A percentile compares a stretch with the other conserved stretches of the same genome.
phyloP scores from a whole-genome alignment of 805 yeast species.

The Lipomyces anomalus region DNA sequence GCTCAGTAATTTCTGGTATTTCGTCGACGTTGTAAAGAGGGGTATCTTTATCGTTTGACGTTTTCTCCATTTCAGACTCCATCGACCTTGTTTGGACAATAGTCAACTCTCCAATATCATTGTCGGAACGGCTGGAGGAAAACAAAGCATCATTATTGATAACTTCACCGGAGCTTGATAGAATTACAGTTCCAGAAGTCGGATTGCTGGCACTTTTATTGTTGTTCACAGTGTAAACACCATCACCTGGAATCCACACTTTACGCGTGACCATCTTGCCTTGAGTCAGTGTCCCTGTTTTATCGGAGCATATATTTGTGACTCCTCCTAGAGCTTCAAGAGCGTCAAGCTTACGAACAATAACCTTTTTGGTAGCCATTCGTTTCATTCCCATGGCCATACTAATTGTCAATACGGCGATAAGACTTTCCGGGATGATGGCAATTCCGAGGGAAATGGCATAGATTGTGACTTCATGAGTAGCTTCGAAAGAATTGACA shows the following conservation, averaged over 20 bases:
- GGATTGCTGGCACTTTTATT: slow-evolving; percentile 63
- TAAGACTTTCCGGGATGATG: slow-evolving; percentile 76
- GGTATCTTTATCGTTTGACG: background rate
- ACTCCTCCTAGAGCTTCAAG: slow-evolving; percentile 75
- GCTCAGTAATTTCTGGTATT: slow-evolving; percentile 1
- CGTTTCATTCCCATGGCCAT: slow-evolving; percentile 78
- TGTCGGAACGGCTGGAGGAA: slow-evolving; percentile 36
- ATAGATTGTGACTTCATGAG: slow-evolving; percentile 74
- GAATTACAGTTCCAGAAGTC: slow-evolving; percentile 44
- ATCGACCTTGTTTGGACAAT: too few species aligned
- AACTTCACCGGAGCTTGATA: slow-evolving; percentile 15
- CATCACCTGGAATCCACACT: slow-evolving; percentile 62
- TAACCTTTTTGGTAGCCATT: slow-evolving; percentile 63
- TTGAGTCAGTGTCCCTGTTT: slow-evolving; percentile 76
- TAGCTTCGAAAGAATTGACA: slow-evolving; percentile 69
- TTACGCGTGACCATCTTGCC: slow-evolving; percentile 72
- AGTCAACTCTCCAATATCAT: slow-evolving; percentile 15
- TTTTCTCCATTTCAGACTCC: slow-evolving; percentile 18
- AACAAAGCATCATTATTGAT: background rate
- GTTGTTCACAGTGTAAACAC: slow-evolving; percentile 50
- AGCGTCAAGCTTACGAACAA: slow-evolving; percentile 71
- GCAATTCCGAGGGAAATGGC: slow-evolving; percentile 81
- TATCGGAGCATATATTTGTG: slow-evolving; percentile 75
- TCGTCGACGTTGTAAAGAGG: too few species aligned
- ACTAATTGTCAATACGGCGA: slow-evolving; percentile 76